These are phyloP conservation scores for Pinus tabuliformis DNA, from an alignment of 75 land plant species.

Conservation along the genomic window DNA sequence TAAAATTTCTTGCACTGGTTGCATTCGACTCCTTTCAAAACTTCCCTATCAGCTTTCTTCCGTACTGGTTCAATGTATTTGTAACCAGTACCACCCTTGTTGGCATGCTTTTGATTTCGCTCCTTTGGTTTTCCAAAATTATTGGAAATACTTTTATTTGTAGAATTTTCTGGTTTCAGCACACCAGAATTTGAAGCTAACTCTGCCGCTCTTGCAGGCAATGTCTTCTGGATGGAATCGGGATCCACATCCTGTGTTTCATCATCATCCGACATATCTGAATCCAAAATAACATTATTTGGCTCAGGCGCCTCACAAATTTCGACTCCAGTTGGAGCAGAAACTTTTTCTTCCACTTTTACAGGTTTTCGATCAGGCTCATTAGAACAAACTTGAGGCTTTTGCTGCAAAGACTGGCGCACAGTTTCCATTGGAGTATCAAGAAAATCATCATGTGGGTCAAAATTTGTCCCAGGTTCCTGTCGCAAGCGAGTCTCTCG, in stretches of 20 bases:
- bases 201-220: conserved; percentile 7
- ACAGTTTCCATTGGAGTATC: conserved; percentile 68
- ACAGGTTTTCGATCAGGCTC: conserved; percentile 15
- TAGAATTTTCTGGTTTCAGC: not conserved
- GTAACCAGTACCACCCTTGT: conserved; percentile 15
- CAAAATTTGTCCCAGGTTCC: conserved; percentile 32
- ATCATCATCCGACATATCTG: conserved; percentile 36
- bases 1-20: conserved; percentile 97
- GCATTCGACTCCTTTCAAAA: conserved; percentile 82
- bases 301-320: conserved; percentile 12
- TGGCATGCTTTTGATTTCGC: not conserved
- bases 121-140: not conserved
- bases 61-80: conserved; percentile 86
- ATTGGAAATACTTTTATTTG: not conserved
- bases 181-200: conserved; percentile 6
- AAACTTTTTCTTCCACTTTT: not conserved
- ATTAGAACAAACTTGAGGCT: not conserved
- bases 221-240: conserved; percentile 8
- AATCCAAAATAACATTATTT: conserved; percentile 14
- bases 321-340: conserved; percentile 1
- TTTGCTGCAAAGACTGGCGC: conserved; percentile 8
- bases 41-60: conserved; percentile 84
- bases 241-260: conserved; percentile 44
- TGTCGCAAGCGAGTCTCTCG: conserved; percentile 58
- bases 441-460: conserved; percentile 87